phyloP scores from a whole-genome alignment of 1,139 yeast species.

The Kazachstania sp. region DNA sequence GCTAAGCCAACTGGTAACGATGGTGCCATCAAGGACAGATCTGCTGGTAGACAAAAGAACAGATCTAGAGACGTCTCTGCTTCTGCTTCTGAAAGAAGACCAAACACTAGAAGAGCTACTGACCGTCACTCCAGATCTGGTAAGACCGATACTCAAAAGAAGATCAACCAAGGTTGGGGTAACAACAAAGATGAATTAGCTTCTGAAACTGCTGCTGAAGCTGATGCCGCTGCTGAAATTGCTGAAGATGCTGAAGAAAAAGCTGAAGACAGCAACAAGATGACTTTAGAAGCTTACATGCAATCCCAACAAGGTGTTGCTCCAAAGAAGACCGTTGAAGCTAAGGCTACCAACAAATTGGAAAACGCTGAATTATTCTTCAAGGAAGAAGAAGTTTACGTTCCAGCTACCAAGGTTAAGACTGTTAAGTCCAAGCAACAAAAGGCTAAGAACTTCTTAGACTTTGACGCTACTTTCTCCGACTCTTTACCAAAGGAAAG shows the following conservation, averaged over 20 bases:
- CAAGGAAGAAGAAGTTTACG: conserved; percentile 49
- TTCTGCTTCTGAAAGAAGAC: conserved; percentile 46
- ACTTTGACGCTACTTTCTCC: conserved; percentile 56
- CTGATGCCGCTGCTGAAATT: conserved; percentile 35
- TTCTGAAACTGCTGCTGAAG: conserved; percentile 42
- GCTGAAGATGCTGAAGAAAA: conserved; percentile 43
- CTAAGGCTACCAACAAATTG: conserved; percentile 36
- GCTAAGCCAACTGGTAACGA: conserved; percentile 76
- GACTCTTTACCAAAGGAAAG: conserved; percentile 35
- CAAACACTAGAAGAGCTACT: conserved; percentile 47
- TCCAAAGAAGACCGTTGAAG: conserved; percentile 38
- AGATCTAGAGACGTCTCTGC: conserved; percentile 48
- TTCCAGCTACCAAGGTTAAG: conserved; percentile 51
- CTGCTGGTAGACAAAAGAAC: conserved; percentile 60
- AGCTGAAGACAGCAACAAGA: conserved; percentile 38
- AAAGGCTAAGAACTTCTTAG: conserved; percentile 64
- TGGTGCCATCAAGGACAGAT: conserved; percentile 73
- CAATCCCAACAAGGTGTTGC: conserved; percentile 42
- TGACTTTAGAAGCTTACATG: conserved; percentile 58
- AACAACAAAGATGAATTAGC: conserved; percentile 51
- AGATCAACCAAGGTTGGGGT: conserved; percentile 81
- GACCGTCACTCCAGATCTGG: conserved; percentile 84
- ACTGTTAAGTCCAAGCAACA: conserved; percentile 51
- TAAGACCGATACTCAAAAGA: conserved; percentile 78
- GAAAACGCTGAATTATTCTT: conserved; percentile 47